Evolutionary conservation across 2,329 filamentous ascomycete genomes (phyloP).

Genomic region (Myriosclerotinia scirpicola): DNA sequence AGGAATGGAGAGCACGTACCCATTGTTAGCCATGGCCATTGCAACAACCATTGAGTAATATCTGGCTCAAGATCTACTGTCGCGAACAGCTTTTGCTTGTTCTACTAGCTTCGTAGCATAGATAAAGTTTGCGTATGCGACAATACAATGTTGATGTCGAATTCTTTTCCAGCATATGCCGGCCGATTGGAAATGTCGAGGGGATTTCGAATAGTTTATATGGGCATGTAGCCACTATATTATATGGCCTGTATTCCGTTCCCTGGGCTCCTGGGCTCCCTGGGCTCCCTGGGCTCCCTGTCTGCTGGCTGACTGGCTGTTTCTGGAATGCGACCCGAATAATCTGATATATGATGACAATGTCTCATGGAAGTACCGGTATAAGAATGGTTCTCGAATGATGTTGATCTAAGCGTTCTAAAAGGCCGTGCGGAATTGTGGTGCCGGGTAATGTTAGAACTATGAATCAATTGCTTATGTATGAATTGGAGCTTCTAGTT

Average conservation of each 20-base stretch:
- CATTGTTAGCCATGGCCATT: slow-evolving; percentile 36
- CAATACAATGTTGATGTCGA: not conserved
- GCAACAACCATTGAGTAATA: slow-evolving; percentile 35
- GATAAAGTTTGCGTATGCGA: slow-evolving; percentile 2
- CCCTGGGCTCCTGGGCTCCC: not conserved
- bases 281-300: not conserved
- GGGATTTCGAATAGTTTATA: slow-evolving; percentile 2
- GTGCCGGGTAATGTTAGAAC: not conserved
- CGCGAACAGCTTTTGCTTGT: slow-evolving; percentile 20
- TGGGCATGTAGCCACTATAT: slow-evolving; percentile 12
- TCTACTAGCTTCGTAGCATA: slow-evolving; percentile 13
- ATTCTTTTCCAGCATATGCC: not conserved
- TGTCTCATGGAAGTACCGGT: not conserved
- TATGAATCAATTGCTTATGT: slow-evolving; percentile 9
- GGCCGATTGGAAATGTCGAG: not conserved
- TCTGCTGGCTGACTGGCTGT: not conserved
- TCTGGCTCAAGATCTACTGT: slow-evolving; percentile 9
- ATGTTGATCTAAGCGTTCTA: slow-evolving; percentile 6
- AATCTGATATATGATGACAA: slow-evolving; percentile 2
- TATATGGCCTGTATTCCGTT: not conserved
- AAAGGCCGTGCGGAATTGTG: not conserved
- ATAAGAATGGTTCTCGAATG: slow-evolving; percentile 3
- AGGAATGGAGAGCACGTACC: slow-evolving; percentile 33
- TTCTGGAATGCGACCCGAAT: slow-evolving; percentile 1
- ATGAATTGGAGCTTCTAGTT: not conserved